Conservation (phyloP, 2,329 filamentous ascomycete genomes). For the Byssothecium circinans region DNA sequence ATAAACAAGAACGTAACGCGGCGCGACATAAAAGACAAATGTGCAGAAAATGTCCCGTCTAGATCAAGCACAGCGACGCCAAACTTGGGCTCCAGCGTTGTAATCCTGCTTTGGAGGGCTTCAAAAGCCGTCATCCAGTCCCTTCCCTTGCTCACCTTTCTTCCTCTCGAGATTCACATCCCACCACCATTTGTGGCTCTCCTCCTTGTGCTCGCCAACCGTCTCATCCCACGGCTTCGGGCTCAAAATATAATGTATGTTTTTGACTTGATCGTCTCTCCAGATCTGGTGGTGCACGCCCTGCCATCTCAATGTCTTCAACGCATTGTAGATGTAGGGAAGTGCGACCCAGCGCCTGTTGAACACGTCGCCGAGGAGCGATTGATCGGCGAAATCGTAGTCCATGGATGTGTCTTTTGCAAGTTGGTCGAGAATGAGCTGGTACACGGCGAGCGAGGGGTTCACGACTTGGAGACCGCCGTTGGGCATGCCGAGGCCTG, state of each 20-base stretch:
- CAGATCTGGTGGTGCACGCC: conserved; percentile 62
- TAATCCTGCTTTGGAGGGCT: neutral
- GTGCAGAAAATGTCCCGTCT: too few relatives aligned
- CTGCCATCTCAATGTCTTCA: conserved; percentile 61
- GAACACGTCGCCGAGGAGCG: conserved; percentile 60
- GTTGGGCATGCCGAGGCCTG: conserved; percentile 61
- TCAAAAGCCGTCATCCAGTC: conserved; percentile 57
- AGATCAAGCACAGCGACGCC: too few relatives aligned
- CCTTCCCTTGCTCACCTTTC: conserved; percentile 50
- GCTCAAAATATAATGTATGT: conserved; percentile 63
- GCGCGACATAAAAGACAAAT: too few relatives aligned
- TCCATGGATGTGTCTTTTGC: conserved; percentile 48
- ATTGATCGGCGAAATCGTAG: conserved; percentile 65
- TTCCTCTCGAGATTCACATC: conserved; percentile 53
- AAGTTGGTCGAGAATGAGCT: conserved; percentile 54
- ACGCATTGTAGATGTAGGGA: conserved; percentile 63
- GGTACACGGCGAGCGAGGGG: conserved; percentile 56
- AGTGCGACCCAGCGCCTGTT: conserved; percentile 60
- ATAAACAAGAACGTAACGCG: too few relatives aligned
- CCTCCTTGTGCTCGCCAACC: conserved; percentile 47
- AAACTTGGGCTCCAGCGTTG: too few relatives aligned
- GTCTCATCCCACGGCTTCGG: conserved; percentile 67
- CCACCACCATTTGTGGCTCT: conserved; percentile 62
- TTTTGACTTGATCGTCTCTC: conserved; percentile 63
- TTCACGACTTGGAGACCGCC: conserved; percentile 65